Evolutionary conservation across 768 basidiomycete species (phyloP).

Genomic region (Mycena capillaripes): DNA sequence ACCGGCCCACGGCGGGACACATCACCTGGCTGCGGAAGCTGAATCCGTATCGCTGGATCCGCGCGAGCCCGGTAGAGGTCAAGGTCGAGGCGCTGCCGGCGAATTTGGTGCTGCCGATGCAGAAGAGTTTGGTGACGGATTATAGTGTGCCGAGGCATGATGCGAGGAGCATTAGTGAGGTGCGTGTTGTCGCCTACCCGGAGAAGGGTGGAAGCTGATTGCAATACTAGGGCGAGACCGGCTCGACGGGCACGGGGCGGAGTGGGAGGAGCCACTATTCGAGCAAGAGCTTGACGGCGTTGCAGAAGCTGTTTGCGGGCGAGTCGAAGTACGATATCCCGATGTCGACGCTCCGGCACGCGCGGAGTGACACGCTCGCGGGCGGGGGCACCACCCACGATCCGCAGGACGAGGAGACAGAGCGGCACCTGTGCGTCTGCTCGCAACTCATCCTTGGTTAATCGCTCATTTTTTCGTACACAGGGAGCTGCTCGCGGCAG

Average conservation of each 20-base stretch:
- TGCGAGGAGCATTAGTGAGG: slow-evolving; percentile 14
- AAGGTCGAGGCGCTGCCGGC: slow-evolving; percentile 80
- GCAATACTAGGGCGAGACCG: slow-evolving; percentile 29
- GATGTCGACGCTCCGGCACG: slow-evolving; percentile 67
- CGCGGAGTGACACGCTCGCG: slow-evolving; percentile 47
- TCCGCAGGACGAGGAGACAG: slow-evolving; percentile 72
- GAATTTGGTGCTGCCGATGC: slow-evolving; percentile 83
- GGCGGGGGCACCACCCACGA: slow-evolving; percentile 22
- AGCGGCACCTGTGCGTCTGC: slow-evolving; percentile 82
- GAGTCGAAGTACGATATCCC: slow-evolving; percentile 69
- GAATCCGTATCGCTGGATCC: slow-evolving; percentile 92
- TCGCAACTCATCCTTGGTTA: too few relatives aligned
- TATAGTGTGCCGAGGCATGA: slow-evolving; percentile 57
- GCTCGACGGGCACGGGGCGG: neutral
- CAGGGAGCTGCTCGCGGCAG: slow-evolving; percentile 78
- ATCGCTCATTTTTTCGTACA: neutral
- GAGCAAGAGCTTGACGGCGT: slow-evolving; percentile 68
- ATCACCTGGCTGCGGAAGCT: slow-evolving; percentile 79
- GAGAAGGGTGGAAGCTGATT: too few relatives aligned
- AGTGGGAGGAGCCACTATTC: slow-evolving; percentile 59
- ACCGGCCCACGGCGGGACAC: slow-evolving; percentile 48
- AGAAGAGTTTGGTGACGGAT: slow-evolving; percentile 79
- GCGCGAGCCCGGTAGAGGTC: slow-evolving; percentile 78
- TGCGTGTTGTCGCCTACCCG: neutral
- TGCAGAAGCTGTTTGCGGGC: slow-evolving; percentile 79